Percentiles rank a stretch among this genome's conserved stretches.
Conservation (phyloP, 2,329 filamentous ascomycete species). For the Cladosporium velox region DNA sequence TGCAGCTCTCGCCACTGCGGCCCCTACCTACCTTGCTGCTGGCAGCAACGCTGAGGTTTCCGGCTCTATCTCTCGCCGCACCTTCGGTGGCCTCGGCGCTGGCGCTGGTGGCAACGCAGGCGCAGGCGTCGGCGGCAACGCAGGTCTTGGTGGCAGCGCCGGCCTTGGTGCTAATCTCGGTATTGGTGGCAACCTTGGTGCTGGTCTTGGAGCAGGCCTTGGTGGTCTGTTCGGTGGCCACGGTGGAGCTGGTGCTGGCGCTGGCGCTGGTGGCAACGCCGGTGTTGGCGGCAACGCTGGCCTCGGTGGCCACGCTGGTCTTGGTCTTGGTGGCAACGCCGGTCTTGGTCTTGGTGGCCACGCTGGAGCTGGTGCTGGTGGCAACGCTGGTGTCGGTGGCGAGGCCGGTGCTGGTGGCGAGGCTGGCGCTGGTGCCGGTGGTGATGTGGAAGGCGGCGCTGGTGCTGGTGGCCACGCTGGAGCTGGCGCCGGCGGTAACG, state of each 20-base stretch:
- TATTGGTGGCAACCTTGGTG: background rate
- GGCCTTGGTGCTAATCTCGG: background rate
- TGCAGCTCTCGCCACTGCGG: slow-evolving; percentile 13
- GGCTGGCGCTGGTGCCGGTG: too few species aligned
- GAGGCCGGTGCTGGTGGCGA: too few species aligned
- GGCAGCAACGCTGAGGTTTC: background rate
- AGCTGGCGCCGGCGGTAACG: background rate
- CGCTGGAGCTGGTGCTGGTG: too few species aligned
- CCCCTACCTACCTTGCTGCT: slow-evolving; percentile 18
- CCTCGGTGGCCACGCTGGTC: too few species aligned
- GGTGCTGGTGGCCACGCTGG: too few species aligned
- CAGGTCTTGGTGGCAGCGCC: background rate
- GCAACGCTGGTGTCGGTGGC: background rate
- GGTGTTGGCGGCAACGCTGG: background rate
- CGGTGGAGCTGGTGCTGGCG: background rate
- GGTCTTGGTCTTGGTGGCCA: background rate
- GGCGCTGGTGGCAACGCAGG: background rate
- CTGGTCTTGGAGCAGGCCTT: background rate
- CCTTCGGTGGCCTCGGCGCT: background rate
- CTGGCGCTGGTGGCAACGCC: background rate
- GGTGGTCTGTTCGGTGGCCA: background rate
- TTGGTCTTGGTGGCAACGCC: background rate
- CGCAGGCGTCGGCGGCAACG: background rate
- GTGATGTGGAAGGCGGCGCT: too few species aligned
- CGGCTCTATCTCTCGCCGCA: background rate